Conservation (phyloP, 768 basidiomycete genomes). For the Leccinum boreale region DNA sequence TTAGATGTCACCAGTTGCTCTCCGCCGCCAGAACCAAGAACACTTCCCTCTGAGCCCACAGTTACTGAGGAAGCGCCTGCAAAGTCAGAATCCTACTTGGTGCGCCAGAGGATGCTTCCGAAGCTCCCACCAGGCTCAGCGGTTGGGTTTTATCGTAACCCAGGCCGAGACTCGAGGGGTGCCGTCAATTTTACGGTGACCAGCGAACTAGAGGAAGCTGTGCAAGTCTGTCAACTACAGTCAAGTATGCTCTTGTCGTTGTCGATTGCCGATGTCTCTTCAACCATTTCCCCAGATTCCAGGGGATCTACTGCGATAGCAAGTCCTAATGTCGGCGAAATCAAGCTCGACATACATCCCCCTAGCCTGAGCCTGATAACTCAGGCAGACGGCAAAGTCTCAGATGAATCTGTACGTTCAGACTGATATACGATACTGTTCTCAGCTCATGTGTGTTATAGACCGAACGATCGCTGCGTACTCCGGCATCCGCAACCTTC, state of each 20-base stretch:
- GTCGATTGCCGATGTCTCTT: constrained; percentile 12
- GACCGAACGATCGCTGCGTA: constrained; percentile 45
- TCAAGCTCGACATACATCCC: constrained; percentile 8
- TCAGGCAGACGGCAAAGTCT: constrained; percentile 45
- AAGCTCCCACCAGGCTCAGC: constrained; percentile 71
- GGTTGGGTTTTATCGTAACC: constrained; percentile 72
- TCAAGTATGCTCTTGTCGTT: constrained; percentile 26
- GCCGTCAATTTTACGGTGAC: constrained; percentile 73
- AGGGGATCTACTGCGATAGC: constrained; percentile 6
- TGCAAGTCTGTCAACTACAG: constrained; percentile 8
- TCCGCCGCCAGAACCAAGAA: constrained; percentile 50
- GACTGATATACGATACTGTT: background rate
- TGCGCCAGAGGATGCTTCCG: constrained; percentile 53
- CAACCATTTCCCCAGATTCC: constrained; percentile 3
- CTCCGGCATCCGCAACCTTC: constrained; percentile 40
- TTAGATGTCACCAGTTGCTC: constrained; percentile 64
- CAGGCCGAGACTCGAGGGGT: constrained; percentile 44
- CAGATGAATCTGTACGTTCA: constrained; percentile 52
- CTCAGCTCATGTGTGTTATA: constrained; percentile 22
- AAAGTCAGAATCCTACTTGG: constrained; percentile 24
- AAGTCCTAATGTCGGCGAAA: constrained; percentile 12
- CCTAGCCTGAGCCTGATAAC: constrained; percentile 22
- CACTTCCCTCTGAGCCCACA: constrained; percentile 25
- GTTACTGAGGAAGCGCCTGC: constrained; percentile 34
- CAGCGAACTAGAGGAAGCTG: constrained; percentile 61